These are phyloP conservation scores for Rossbeevera mucosa DNA, from an alignment of 768 basidiomycete species.

Conservation along the genomic window DNA sequence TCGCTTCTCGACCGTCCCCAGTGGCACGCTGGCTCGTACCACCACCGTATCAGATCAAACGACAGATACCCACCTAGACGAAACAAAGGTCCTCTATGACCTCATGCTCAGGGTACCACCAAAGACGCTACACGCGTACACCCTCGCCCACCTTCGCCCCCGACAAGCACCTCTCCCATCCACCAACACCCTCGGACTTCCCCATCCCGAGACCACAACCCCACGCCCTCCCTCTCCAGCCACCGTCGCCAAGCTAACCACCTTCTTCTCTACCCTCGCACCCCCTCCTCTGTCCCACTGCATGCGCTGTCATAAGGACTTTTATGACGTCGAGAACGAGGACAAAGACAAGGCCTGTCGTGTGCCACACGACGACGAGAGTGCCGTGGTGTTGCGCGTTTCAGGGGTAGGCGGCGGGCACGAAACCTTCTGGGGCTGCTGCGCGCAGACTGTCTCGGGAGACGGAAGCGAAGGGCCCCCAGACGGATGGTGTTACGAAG, in stretches of 20 bases:
- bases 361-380: slow-evolving; percentile 77
- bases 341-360: slow-evolving; percentile 57
- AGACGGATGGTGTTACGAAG: slow-evolving; percentile 85
- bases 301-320: slow-evolving; percentile 67
- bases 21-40: slow-evolving; percentile 15
- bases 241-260: slow-evolving; percentile 43
- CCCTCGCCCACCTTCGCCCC: slow-evolving; percentile 45
- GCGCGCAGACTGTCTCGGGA: slow-evolving; percentile 65
- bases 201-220: neutral
- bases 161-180: neutral
- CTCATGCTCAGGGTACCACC: slow-evolving; percentile 60
- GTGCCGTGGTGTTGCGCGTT: slow-evolving; percentile 65
- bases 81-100: slow-evolving; percentile 42
- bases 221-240: slow-evolving; percentile 29
- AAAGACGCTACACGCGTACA: slow-evolving; percentile 61
- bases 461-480: slow-evolving; percentile 80
- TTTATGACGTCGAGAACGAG: slow-evolving; percentile 66
- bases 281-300: slow-evolving; percentile 73
- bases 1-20: slow-evolving; percentile 18
- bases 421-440: slow-evolving; percentile 69
- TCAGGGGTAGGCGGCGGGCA: slow-evolving; percentile 33
- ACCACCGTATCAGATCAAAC: slow-evolving; percentile 16
- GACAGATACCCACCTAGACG: slow-evolving; percentile 31
- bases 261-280: slow-evolving; percentile 57
- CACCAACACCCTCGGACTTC: slow-evolving; percentile 7